Base-by-base conservation (phyloP, 2,329 filamentous ascomycete species). In the Fusarium citri region DNA sequence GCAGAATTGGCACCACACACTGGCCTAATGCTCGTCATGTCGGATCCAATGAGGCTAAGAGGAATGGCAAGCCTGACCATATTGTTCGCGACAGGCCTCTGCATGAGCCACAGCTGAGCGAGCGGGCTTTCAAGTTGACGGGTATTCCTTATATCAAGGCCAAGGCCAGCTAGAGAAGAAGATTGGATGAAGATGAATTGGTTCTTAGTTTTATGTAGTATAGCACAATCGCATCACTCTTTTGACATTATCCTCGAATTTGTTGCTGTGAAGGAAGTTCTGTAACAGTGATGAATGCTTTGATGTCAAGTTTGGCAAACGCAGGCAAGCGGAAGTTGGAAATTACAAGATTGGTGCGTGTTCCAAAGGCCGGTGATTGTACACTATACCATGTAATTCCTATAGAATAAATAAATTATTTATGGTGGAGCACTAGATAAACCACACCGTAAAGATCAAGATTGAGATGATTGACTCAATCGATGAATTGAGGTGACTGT, bases 1-100 rank as follows among this genome's bases (percentile, higher is more conserved):
- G 75, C 45, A 45, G 70, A 43, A 26, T 64, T 0, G 81, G 81
- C 3, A 83, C 82, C 0, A 83, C 82, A 0, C 82, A 84, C 64
- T 84, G 80, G 80, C 80, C 80, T 1, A 81, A 81, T 30, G 79
- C 71, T 10, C 68, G 60, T 9, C 71, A 73, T 28, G 45, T 60
- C 5, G 71, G 71, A 9, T 55, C 59, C 0, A 73, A 72, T 2
- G 43, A 64, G 10, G 71, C 71, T 1, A 72, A 68, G 61, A 68
- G 71, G 6, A 57, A 73, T 45, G 71, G 71, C 6, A 65, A 73
- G 56, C 55, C 61, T 11, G 70, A 73, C 6, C 71, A 73, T 15
- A 15, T 73, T 18, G 59, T 63, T 10, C 68, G 71, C 1, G 55
- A 67, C 2, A 54, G 60, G 8, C 71, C 71, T 16, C 26, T 73